Percentiles rank a stretch among this genome's conserved stretches.
Conservation (phyloP, 2,329 filamentous ascomycete genomes). For the Chrysoporthe puriensis region DNA sequence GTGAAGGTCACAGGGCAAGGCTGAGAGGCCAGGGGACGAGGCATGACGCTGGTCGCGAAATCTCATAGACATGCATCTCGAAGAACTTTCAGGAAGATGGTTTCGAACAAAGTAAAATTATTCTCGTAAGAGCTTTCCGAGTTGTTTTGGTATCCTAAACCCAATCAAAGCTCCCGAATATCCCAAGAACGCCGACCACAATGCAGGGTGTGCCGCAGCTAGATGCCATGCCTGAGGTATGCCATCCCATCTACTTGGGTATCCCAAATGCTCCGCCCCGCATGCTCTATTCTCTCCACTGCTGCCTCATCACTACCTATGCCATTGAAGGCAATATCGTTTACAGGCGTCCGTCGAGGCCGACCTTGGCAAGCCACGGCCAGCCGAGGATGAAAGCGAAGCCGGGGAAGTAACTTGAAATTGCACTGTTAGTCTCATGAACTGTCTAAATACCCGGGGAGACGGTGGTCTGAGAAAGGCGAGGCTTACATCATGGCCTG, state of each 20-base stretch:
- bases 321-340: background rate
- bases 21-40: background rate
- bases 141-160: constrained; percentile 18
- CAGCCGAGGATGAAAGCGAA: constrained; percentile 43
- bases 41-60: background rate
- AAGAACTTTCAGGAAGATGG: background rate
- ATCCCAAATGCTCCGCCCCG: constrained; percentile 8
- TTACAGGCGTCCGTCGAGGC: constrained; percentile 36
- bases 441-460: too few relatives aligned
- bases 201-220: constrained; percentile 18
- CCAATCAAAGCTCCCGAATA: constrained; percentile 21
- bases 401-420: constrained; percentile 41
- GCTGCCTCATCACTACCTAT: background rate
- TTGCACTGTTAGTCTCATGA: background rate
- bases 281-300: background rate
- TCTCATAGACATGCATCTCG: background rate
- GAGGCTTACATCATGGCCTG: constrained; percentile 42
- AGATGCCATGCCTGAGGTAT: constrained; percentile 14
- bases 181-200: constrained; percentile 25
- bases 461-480: background rate
- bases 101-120: constrained; percentile 19
- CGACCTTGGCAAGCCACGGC: constrained; percentile 36
- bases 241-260: background rate
- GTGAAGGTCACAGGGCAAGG: background rate
- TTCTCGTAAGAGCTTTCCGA: constrained; percentile 14